Evolutionary conservation across 78 protist genomes (phyloP).

Genomic region (Emiliania huxleyi): DNA sequence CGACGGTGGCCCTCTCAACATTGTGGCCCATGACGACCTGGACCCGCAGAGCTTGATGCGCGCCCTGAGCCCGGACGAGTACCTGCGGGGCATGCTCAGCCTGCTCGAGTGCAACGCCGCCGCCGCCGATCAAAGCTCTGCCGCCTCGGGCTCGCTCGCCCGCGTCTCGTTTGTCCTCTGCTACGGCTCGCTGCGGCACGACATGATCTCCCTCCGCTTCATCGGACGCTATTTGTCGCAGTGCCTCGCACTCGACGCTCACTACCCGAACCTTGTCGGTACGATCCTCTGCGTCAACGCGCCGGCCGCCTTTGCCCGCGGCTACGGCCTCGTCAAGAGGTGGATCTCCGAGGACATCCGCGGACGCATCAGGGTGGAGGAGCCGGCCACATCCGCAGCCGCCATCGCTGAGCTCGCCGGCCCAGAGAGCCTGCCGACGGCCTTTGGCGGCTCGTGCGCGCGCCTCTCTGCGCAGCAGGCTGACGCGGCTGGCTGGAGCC

Average conservation of each 20-base stretch:
- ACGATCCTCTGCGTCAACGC: not conserved
- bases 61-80: not conserved
- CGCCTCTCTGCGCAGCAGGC: too few relatives aligned
- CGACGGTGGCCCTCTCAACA: not conserved
- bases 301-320: not conserved
- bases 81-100: not conserved
- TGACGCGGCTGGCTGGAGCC: too few relatives aligned
- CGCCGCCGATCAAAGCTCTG: not conserved
- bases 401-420: too few relatives aligned
- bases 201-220: not conserved
- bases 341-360: not conserved
- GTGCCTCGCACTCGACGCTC: too few relatives aligned
- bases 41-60: not conserved
- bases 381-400: too few relatives aligned
- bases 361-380: too few relatives aligned
- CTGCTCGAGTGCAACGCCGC: not conserved
- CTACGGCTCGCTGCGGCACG: not conserved
- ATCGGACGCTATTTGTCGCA: too few relatives aligned
- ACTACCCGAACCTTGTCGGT: not conserved
- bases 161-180: not conserved
- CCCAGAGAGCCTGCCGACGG: too few relatives aligned
- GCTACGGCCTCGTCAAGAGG: not conserved
- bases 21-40: not conserved
- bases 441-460: too few relatives aligned
- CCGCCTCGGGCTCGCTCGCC: not conserved